Conservation (phyloP, 441 rosid genomes). For the Syzygium malaccense region DNA sequence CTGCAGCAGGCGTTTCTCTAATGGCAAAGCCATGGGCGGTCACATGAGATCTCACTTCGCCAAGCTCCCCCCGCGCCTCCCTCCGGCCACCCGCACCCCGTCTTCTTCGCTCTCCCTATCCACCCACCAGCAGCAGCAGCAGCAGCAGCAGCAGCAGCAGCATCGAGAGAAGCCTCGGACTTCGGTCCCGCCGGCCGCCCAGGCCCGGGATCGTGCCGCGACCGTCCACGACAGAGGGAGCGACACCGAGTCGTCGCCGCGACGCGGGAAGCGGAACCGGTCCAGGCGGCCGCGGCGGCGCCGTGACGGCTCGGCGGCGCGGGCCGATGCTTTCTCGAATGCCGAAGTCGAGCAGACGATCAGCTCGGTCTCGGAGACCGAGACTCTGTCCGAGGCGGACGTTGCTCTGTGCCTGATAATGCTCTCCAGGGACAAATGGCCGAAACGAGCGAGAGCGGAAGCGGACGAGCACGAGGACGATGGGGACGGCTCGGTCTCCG, state of each 20-base stretch:
- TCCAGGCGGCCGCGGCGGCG: slow-evolving; percentile 19
- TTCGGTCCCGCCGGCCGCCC: neutral
- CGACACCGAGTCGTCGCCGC: neutral
- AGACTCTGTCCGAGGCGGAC: neutral
- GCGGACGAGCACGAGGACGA: slow-evolving; percentile 5
- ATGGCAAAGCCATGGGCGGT: slow-evolving; percentile 4
- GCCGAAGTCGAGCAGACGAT: slow-evolving; percentile 12
- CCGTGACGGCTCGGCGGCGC: neutral
- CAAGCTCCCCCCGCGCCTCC: neutral
- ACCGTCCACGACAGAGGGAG: neutral
- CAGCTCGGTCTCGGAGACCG: neutral
- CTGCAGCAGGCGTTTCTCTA: neutral
- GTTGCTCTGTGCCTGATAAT: neutral
- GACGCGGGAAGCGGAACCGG: neutral
- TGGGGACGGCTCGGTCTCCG: neutral
- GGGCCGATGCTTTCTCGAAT: slow-evolving; percentile 2
- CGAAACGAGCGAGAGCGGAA: neutral
- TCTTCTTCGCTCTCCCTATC: neutral
- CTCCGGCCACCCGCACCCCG: neutral
- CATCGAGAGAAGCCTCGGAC: neutral
- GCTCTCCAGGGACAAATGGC: slow-evolving; percentile 1
- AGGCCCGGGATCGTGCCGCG: neutral
- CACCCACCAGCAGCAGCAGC: too few species aligned
- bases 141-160: neutral
- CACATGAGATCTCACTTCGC: slow-evolving; percentile 4